These are phyloP conservation scores for Sisymbrium irio DNA, from an alignment of 345 rosid genomes.

Conservation along the genomic window DNA sequence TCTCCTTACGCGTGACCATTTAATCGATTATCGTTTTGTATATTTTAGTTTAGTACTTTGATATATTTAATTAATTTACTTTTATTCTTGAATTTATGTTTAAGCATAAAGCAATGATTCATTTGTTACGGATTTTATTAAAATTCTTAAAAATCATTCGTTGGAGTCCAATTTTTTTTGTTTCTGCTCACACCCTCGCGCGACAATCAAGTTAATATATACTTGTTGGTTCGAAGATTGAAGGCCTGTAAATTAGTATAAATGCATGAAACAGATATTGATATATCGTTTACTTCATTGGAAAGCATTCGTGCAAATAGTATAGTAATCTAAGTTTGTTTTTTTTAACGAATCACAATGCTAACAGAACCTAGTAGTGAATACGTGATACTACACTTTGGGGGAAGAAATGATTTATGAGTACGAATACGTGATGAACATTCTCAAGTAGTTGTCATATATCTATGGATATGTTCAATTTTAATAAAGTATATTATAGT, in stretches of 20 bases:
- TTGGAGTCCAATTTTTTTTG: not conserved
- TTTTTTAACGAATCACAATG: not conserved
- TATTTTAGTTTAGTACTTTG: not conserved
- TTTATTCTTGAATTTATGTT: not conserved
- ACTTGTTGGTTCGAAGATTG: not conserved
- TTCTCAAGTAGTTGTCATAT: not conserved
- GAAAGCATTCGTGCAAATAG: not conserved
- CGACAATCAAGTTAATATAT: not conserved
- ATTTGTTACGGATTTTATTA: not conserved
- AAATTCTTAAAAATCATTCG: not conserved
- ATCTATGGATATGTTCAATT: no score
- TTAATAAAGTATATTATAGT: no score
- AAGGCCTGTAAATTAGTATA: not conserved
- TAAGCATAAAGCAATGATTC: not conserved
- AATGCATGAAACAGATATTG: not conserved
- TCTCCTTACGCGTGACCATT: conserved; percentile 48
- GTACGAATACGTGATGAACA: not conserved
- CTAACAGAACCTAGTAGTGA: not conserved
- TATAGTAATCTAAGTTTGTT: not conserved
- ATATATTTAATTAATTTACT: not conserved
- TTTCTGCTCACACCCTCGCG: not conserved
- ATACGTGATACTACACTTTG: not conserved
- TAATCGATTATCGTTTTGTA: not conserved
- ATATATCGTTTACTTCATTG: not conserved
- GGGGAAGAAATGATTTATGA: not conserved